Evolutionary conservation across 2,329 filamentous ascomycete genomes (phyloP).

Genomic region (Alternaria postmessia): DNA sequence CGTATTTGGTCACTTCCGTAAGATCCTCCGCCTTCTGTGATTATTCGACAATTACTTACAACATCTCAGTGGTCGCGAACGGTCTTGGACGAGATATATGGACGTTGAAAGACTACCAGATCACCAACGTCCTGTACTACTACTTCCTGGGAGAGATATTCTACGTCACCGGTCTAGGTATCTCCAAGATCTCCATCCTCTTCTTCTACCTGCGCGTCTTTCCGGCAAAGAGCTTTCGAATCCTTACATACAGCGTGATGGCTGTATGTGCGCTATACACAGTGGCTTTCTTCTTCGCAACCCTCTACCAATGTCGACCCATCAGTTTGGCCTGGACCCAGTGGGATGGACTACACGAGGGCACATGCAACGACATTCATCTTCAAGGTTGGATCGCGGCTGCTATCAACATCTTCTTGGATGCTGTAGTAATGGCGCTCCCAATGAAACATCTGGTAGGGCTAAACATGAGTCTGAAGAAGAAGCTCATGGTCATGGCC

Average conservation of each 20-base stretch:
- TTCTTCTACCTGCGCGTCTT: slow-evolving; percentile 49
- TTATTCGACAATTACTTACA: neutral
- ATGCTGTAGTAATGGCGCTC: slow-evolving; percentile 39
- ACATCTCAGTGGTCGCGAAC: slow-evolving; percentile 22
- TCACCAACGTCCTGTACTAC: slow-evolving; percentile 55
- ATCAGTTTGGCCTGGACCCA: slow-evolving; percentile 59
- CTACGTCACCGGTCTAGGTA: slow-evolving; percentile 40
- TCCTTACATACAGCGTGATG: slow-evolving; percentile 35
- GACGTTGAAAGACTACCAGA: slow-evolving; percentile 53
- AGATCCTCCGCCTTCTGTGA: neutral
- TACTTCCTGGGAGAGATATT: slow-evolving; percentile 42
- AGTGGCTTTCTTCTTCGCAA: slow-evolving; percentile 58
- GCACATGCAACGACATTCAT: slow-evolving; percentile 45
- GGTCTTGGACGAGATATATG: slow-evolving; percentile 63
- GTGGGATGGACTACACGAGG: slow-evolving; percentile 37
- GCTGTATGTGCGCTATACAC: slow-evolving; percentile 37
- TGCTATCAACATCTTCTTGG: slow-evolving; percentile 45
- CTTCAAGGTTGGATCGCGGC: slow-evolving; percentile 43
- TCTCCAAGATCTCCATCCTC: slow-evolving; percentile 48
- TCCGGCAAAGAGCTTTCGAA: slow-evolving; percentile 37
- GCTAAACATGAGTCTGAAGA: slow-evolving; percentile 42
- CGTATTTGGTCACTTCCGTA: slow-evolving; percentile 22
- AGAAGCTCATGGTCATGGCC: slow-evolving; percentile 47
- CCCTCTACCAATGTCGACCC: slow-evolving; percentile 61
- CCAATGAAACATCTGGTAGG: slow-evolving; percentile 42